Evolutionary conservation across 495 filamentous ascomycete species (phyloP).

Genomic region (Pyrenopolyporus hunteri): DNA sequence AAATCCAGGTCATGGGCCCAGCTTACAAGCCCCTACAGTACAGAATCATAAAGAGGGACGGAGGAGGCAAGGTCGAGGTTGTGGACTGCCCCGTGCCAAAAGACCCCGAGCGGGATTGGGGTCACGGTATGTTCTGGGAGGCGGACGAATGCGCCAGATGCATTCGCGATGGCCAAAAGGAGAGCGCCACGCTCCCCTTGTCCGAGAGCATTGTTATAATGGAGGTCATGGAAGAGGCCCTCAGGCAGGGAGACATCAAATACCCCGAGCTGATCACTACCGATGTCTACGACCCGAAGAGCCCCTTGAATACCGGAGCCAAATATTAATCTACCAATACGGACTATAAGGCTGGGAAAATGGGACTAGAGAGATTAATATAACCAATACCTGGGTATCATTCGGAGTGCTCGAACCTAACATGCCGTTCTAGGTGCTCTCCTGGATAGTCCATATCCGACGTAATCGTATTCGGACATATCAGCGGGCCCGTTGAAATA

Average conservation of each 20-base stretch:
- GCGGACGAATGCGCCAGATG: conserved; percentile 89
- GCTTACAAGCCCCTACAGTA: conserved; percentile 74
- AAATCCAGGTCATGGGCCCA: conserved; percentile 81
- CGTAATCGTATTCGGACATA: too few relatives aligned
- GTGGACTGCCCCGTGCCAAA: conserved; percentile 68
- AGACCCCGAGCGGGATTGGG: conserved; percentile 57
- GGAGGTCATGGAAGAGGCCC: conserved; percentile 91
- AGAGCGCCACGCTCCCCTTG: conserved; percentile 75
- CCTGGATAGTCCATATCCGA: too few relatives aligned
- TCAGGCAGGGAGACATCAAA: conserved; percentile 73
- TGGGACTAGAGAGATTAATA: too few relatives aligned
- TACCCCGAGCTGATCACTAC: conserved; percentile 87
- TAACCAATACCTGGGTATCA: too few relatives aligned
- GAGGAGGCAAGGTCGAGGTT: conserved; percentile 57
- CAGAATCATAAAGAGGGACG: conserved; percentile 60
- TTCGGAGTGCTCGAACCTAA: background rate
- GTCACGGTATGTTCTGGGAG: conserved; percentile 93
- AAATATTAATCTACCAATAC: conserved; percentile 3
- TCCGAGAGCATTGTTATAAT: conserved; percentile 91
- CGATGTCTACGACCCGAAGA: conserved; percentile 66
- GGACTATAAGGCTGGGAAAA: background rate
- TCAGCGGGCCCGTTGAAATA: too few relatives aligned
- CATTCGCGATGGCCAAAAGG: conserved; percentile 77
- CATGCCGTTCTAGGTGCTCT: too few relatives aligned
- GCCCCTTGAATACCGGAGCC: conserved; percentile 57